Base-by-base conservation (phyloP, 305 asterid genomes). In the Withania somnifera region DNA sequence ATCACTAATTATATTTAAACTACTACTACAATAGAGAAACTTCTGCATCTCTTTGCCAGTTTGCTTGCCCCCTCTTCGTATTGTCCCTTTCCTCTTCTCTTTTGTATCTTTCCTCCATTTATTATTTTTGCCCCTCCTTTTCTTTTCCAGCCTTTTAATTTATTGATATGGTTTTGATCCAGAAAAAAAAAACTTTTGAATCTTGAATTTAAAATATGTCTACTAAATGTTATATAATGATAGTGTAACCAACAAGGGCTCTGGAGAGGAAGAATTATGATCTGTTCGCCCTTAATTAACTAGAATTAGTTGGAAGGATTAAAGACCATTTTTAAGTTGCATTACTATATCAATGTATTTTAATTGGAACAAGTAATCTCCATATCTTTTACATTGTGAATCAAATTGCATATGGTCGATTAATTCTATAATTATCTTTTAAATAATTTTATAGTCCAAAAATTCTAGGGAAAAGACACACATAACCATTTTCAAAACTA, bases 21-120 rank as follows among this genome's bases (percentile, higher is more conserved):
- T n/a, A n/a, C n/a, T n/a, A 75, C 80, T 50, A 75, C 61, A 75
- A 75, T 75, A 28, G 63, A 75, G 80, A 75, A 75, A 75, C 80
- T 69, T 79, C 82, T 79, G 24, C 53, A 1, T 7, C 11, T 8
- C 45, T 24, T 24, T 52, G 45, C 66, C 38, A 50, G 32, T 67
- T 47, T 52, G 6, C 24, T 63, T 47, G 45, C 64, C 45, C 66
- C 73, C 13, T 6, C 81, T 51, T 36, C 32, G 58, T 69, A 4
- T 24, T n/a, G 56, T 53, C 83, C 58, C 36, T 30, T 53, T 45
- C 52, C 40, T 22, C 22, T 50, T 6, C 58, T n/a, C 17, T 36
- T 38, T 38, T 52, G 17, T 73, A 11, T n/a, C 24, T 26, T n/a
- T 28, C 32, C 28, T 77, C 30, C 63, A 75, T n/a, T 52, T 54